Percentiles rank a stretch among this genome's conserved stretches.
Evolutionary conservation across 179 eudicot species (phyloP).

Genomic region (Silene noctiflora): DNA sequence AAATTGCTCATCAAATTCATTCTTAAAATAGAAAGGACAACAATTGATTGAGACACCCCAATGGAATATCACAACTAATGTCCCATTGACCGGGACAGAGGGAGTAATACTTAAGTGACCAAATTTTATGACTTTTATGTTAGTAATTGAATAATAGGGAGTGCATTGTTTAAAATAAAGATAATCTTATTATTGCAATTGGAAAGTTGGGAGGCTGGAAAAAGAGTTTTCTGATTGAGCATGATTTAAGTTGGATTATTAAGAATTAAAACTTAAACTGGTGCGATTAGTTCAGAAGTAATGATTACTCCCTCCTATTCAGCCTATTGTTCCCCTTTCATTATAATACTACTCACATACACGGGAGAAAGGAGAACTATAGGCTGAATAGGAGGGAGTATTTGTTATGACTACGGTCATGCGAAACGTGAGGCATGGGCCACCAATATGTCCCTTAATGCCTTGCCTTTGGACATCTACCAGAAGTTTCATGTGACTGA

Average conservation of each 20-base stretch:
- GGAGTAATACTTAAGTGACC: too few relatives aligned
- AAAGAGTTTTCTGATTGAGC: not conserved
- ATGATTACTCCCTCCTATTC: too few relatives aligned
- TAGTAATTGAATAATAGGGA: not conserved
- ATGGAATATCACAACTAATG: too few relatives aligned
- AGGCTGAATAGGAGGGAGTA: too few relatives aligned
- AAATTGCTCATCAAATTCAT: too few relatives aligned
- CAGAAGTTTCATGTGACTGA: conserved; percentile 8
- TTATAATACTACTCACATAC: too few relatives aligned
- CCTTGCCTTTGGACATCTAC: conserved; percentile 5
- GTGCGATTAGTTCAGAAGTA: conserved; percentile 4
- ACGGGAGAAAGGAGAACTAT: too few relatives aligned
- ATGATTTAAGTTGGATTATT: not conserved
- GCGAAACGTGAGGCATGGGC: conserved; percentile 17
- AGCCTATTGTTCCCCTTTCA: too few relatives aligned
- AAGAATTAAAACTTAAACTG: not conserved
- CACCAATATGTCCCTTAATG: conserved; percentile 5
- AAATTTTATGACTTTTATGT: not conserved
- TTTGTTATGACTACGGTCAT: not conserved
- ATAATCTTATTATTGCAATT: not conserved
- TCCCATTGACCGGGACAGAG: too few relatives aligned
- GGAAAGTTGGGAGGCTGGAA: not conserved
- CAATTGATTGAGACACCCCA: too few relatives aligned
- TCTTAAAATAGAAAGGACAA: too few relatives aligned
- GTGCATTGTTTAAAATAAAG: not conserved